A percentile compares a stretch with the other conserved stretches of the same genome.
These are phyloP conservation scores for Zygoascus meyerae DNA, from an alignment of 1,139 yeast genomes.

Conservation along the genomic window DNA sequence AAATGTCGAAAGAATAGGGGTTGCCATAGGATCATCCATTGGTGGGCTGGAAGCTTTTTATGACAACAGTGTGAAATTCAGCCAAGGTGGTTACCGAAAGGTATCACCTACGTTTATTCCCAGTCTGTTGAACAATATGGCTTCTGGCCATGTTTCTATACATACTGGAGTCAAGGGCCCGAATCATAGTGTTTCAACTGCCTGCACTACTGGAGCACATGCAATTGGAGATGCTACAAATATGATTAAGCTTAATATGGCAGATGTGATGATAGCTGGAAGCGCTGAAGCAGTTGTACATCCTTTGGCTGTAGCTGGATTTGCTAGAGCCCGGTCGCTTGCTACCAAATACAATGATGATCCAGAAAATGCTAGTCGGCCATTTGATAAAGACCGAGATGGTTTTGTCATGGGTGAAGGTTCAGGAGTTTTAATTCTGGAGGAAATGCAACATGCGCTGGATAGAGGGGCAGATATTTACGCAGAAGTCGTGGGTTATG, in stretches of 20 bases:
- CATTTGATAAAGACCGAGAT: conserved; percentile 69
- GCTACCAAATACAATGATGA: conserved; percentile 55
- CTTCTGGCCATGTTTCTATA: conserved; percentile 86
- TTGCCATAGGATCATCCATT: conserved; percentile 87
- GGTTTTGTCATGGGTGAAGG: conserved; percentile 98
- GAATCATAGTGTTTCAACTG: conserved; percentile 82
- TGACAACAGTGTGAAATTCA: conserved; percentile 50
- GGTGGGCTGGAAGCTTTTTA: conserved; percentile 80
- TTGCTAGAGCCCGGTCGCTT: conserved; percentile 82
- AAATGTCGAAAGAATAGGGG: conserved; percentile 45
- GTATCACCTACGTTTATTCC: conserved; percentile 88
- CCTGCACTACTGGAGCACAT: conserved; percentile 95
- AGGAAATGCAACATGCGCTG: conserved; percentile 69
- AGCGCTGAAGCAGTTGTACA: conserved; percentile 86
- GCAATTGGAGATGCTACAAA: conserved; percentile 90
- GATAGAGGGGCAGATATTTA: conserved; percentile 57
- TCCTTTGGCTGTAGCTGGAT: conserved; percentile 85
- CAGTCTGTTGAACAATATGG: conserved; percentile 81
- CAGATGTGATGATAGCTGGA: conserved; percentile 86
- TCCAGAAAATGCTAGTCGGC: conserved; percentile 71
- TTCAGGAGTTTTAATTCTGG: conserved; percentile 72
- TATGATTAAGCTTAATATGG: conserved; percentile 72
- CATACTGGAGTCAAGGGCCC: conserved; percentile 75
- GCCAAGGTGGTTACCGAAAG: conserved; percentile 54
- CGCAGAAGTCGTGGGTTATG: conserved; percentile 83